Conservation (phyloP, 139 green algal genomes). For the Chlamydomonas sp. region DNA sequence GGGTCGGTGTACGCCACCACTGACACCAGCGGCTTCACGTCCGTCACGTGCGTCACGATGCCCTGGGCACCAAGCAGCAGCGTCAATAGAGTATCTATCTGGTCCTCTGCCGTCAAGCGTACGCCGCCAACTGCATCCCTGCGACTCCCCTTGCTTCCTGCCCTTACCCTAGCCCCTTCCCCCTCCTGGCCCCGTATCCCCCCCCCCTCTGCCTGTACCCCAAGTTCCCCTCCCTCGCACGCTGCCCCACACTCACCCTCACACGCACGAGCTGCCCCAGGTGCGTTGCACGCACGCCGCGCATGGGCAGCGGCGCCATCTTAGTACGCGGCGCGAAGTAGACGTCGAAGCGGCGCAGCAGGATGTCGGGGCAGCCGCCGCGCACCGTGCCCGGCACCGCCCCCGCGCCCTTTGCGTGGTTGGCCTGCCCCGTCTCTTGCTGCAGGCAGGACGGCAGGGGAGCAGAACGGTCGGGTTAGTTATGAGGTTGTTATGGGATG, state of each 20-base stretch:
- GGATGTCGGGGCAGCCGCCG: conserved; percentile 72
- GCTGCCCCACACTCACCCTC: conserved; percentile 50
- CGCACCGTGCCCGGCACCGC: conserved; percentile 4
- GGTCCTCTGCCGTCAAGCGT: not conserved
- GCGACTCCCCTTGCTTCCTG: not conserved
- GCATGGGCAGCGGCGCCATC: conserved; percentile 61
- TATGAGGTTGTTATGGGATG: not conserved
- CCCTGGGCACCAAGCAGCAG: conserved; percentile 61
- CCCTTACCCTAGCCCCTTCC: not conserved
- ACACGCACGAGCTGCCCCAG: conserved; percentile 93
- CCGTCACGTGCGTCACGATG: conserved; percentile 91
- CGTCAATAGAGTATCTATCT: not conserved
- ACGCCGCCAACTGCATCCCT: not conserved
- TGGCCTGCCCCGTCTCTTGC: conserved; percentile 1
- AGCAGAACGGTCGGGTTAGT: not conserved
- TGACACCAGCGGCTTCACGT: conserved; percentile 92
- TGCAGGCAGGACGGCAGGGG: not conserved
- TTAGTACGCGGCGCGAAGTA: conserved; percentile 68
- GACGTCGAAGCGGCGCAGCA: conserved; percentile 92
- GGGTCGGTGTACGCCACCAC: conserved; percentile 97
- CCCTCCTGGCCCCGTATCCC: not conserved
- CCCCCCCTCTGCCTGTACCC: not conserved
- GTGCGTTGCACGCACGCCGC: conserved; percentile 75
- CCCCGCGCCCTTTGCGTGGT: not conserved
- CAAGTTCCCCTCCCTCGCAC: not conserved